Evolutionary conservation across 1,139 yeast genomes (phyloP).

Genomic region (Yarrowia galli): DNA sequence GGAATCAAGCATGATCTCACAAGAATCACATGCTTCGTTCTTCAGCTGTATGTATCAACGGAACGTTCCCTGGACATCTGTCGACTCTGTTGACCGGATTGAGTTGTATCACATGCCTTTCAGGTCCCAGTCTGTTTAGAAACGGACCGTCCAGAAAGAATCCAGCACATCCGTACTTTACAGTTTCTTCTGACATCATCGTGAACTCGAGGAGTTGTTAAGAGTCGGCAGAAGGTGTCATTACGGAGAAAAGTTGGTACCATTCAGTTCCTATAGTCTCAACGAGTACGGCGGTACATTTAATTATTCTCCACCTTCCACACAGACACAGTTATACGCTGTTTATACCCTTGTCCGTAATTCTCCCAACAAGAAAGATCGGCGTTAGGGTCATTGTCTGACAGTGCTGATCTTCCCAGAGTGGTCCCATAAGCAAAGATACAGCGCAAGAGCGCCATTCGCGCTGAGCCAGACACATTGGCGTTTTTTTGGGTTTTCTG

Average conservation of each 20-base stretch:
- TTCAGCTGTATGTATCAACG: no score
- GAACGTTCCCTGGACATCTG: no score
- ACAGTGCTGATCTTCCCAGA: slow-evolving; percentile 4
- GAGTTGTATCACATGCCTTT: background rate
- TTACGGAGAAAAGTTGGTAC: background rate
- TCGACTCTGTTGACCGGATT: background rate
- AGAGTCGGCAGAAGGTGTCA: background rate
- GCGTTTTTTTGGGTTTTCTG: background rate
- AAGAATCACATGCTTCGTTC: no score
- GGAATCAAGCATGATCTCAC: no score
- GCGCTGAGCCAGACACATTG: background rate
- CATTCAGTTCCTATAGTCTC: background rate
- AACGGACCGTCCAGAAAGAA: background rate
- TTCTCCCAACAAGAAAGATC: background rate
- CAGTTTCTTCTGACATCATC: background rate
- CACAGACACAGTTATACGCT: no score
- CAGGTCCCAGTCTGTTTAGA: background rate
- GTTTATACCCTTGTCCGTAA: no score
- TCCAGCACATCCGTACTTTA: background rate
- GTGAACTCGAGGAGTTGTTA: background rate
- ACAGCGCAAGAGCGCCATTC: background rate
- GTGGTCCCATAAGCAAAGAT: background rate
- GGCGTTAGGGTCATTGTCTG: background rate
- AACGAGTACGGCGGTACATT: background rate
- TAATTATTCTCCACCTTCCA: background rate